Percentiles rank a stretch among this genome's conserved stretches.
phyloP scores from a whole-genome alignment of 306 rosid species.

The Quercus variabilis region DNA sequence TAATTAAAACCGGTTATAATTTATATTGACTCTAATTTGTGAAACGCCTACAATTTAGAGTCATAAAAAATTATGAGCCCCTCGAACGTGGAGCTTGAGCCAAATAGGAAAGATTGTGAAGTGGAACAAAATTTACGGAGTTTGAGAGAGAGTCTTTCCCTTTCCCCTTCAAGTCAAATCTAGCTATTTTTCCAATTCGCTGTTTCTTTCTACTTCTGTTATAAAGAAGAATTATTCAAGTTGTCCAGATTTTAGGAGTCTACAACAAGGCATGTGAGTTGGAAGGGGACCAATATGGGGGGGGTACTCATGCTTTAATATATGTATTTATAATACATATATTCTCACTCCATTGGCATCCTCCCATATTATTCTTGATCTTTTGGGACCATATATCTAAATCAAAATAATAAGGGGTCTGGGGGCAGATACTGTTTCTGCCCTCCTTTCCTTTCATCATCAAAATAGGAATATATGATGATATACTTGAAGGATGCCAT shows the following conservation, averaged over 20 bases:
- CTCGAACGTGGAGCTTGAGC: too few species aligned
- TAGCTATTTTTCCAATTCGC: background rate
- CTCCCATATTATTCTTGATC: constrained; percentile 16
- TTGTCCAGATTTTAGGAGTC: constrained; percentile 15
- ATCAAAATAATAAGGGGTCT: background rate
- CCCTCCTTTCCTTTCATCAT: too few species aligned
- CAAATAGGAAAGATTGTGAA: too few species aligned
- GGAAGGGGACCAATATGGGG: constrained; percentile 40
- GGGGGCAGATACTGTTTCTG: background rate
- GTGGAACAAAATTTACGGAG: too few species aligned
- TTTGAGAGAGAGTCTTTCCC: too few species aligned
- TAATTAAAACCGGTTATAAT: too few species aligned
- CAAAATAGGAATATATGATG: too few species aligned
- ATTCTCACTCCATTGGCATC: constrained; percentile 35
- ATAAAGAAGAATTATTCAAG: constrained; percentile 17
- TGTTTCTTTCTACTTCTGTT: background rate
- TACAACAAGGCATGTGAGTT: constrained; percentile 41
- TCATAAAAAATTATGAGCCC: too few species aligned
- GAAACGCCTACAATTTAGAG: too few species aligned
- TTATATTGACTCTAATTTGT: too few species aligned
- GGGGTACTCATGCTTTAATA: constrained; percentile 30
- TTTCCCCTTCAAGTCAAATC: background rate
- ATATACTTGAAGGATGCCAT: too few species aligned
- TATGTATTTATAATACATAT: constrained; percentile 25
- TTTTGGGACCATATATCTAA: constrained; percentile 18